A percentile compares a stretch with the other conserved stretches of the same genome.
Evolutionary conservation across 345 rosid genomes (phyloP).

Genomic region (Mercurialis annua): DNA sequence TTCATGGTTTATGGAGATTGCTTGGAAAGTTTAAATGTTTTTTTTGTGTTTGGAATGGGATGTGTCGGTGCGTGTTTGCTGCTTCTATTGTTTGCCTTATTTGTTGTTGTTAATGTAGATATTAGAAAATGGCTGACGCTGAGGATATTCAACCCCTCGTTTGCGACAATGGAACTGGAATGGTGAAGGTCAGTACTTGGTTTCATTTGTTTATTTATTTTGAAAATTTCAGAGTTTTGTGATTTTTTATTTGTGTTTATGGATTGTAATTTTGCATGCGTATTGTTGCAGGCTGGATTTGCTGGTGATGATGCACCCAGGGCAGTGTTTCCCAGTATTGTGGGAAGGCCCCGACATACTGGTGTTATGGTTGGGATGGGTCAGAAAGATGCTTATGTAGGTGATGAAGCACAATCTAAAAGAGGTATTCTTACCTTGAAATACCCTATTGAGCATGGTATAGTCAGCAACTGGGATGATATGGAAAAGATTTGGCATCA

Average conservation of each 20-base stretch:
- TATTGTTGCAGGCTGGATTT: constrained; percentile 42
- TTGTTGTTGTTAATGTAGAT: background rate
- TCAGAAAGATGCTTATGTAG: constrained; percentile 62
- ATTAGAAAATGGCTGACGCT: constrained; percentile 29
- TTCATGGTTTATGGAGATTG: too few species aligned
- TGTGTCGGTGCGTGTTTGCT: background rate
- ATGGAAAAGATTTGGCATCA: constrained; percentile 58
- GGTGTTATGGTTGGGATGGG: constrained; percentile 76
- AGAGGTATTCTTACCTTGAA: constrained; percentile 63
- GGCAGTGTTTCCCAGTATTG: constrained; percentile 66
- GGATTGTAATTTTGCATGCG: background rate
- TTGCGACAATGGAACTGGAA: constrained; percentile 70
- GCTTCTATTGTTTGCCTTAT: background rate
- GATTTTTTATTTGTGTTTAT: background rate
- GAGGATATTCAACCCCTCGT: constrained; percentile 58
- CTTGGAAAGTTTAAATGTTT: too few species aligned
- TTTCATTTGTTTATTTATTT: background rate
- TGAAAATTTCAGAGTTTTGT: background rate
- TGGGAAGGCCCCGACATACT: constrained; percentile 63
- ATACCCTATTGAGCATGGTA: constrained; percentile 63
- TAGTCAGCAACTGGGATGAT: constrained; percentile 63
- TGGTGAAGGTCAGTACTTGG: constrained; percentile 55
- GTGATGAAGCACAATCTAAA: constrained; percentile 66
- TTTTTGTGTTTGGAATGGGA: too few species aligned
- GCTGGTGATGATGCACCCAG: constrained; percentile 72